Conservation (phyloP, 768 basidiomycete genomes). For the Lactarius psammicola region DNA sequence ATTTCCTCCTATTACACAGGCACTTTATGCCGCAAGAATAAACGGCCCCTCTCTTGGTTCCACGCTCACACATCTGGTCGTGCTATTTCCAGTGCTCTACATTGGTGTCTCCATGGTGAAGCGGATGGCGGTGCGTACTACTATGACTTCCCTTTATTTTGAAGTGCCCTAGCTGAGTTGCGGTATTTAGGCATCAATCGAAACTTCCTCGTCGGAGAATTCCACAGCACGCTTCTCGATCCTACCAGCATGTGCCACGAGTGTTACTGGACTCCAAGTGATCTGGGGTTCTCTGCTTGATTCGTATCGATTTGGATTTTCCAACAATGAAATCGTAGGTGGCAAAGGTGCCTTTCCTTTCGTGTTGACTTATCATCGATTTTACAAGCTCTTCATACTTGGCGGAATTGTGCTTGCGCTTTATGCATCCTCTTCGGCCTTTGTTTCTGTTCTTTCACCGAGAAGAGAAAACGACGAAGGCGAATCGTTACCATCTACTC, state of each 20-base stretch:
- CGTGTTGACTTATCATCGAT: not conserved
- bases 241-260: slow-evolving; percentile 27
- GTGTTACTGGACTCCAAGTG: slow-evolving; percentile 17
- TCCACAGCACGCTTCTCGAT: slow-evolving; percentile 25
- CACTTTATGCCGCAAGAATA: slow-evolving; percentile 55
- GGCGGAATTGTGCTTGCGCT: slow-evolving; percentile 24
- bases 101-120: slow-evolving; percentile 49
- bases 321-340: slow-evolving; percentile 29
- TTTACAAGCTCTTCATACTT: slow-evolving; percentile 25
- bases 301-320: slow-evolving; percentile 16
- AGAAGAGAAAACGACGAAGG: not conserved
- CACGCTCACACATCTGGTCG: slow-evolving; percentile 52
- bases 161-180: not conserved
- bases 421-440: slow-evolving; percentile 19
- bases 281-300: slow-evolving; percentile 21
- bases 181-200: slow-evolving; percentile 23
- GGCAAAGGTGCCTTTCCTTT: slow-evolving; percentile 1
- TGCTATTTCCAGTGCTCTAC: slow-evolving; percentile 57
- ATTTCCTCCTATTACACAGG: slow-evolving; percentile 67
- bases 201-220: slow-evolving; percentile 2
- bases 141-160: not conserved
- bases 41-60: slow-evolving; percentile 56
- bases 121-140: slow-evolving; percentile 41
- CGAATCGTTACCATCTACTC: not conserved
- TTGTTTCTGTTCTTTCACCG: not conserved